Evolutionary conservation across 1,284 basidiomycete species (phyloP).

Genomic region (Austroboletus novae-zelandiae): DNA sequence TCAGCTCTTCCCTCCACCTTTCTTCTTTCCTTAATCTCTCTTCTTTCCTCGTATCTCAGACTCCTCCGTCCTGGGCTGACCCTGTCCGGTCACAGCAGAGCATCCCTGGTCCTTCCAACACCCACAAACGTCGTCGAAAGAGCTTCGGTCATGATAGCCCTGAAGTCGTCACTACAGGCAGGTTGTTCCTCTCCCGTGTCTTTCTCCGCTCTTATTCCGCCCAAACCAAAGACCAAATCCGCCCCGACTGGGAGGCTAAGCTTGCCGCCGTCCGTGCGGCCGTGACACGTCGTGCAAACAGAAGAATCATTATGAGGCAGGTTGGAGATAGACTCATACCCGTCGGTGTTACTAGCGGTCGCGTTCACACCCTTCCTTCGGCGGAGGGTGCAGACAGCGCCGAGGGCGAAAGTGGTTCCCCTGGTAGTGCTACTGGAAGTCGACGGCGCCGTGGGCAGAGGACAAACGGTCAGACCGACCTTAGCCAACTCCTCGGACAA

Average conservation of each 20-base stretch:
- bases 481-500: conserved; percentile 58
- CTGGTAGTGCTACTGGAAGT: conserved; percentile 46
- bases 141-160: conserved; percentile 73
- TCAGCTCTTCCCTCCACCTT: conserved; percentile 34
- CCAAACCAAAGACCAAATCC: conserved; percentile 72
- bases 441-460: conserved; percentile 59
- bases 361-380: conserved; percentile 62
- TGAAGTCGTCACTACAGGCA: conserved; percentile 90
- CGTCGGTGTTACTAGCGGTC: conserved; percentile 87
- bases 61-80: conserved; percentile 48
- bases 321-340: conserved; percentile 97
- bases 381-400: conserved; percentile 48
- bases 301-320: conserved; percentile 97
- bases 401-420: conserved; percentile 35
- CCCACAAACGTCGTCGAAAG: conserved; percentile 75
- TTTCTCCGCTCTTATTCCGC: conserved; percentile 6
- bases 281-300: conserved; percentile 86
- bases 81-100: conserved; percentile 44
- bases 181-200: conserved; percentile 11
- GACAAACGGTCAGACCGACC: conserved; percentile 49
- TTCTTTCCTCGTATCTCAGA: conserved; percentile 19
- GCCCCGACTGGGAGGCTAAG: conserved; percentile 94
- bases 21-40: conserved; percentile 5
- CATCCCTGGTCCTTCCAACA: conserved; percentile 34
- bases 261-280: conserved; percentile 85